Base-by-base conservation (phyloP, 331 rosid species). In the Cydonia oblonga region DNA sequence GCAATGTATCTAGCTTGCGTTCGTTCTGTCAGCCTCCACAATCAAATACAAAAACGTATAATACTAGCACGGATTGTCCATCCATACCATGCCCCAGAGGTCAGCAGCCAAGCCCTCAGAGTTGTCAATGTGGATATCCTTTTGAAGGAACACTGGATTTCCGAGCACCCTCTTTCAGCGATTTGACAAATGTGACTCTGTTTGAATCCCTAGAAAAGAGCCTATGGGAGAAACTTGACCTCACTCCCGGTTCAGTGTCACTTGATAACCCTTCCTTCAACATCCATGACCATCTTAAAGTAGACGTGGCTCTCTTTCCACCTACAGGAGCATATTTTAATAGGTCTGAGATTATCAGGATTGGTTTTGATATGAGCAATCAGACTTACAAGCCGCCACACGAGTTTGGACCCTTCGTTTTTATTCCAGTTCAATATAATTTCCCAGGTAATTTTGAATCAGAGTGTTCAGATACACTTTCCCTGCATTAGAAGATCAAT, bases 101-200 rank as follows among this genome's bases (percentile, higher is more conserved):
- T 66, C 87, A 89, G 80, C 86, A 87, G 81, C 70, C 85, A 60
- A 91, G 87, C 78, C 99, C 97, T 13, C 97, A 88, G 77, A 95
- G 92, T 76, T 95, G 99, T 68, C 90, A 88, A 78, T 91, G 99
- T 79, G 92, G 91, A 24, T 87, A 79, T 79, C 97, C 99, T 59
- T 95, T 79, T 52, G 80, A 81, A 84, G 99, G 99, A 72, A 90
- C 63, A 51, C 5, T 95, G 66, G 84, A 83, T 63, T 91, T 95
- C 49, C 86, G 96, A 88, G 99, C 87, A 52, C 96, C 99, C 29
- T 40, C 73, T 33, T 95, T 90, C 77, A 80, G 96, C 66, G 96
- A 88, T 26, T 35, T 95, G 66, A 81, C 96, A 33, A 81, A 81
- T 69, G 75, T 64, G 22, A 84, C 19, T 33, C 49, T 42, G 70